Percentiles rank a stretch among this genome's conserved stretches.
These are phyloP conservation scores for Casuarina glauca DNA, from an alignment of 306 rosid species.

Conservation along the genomic window DNA sequence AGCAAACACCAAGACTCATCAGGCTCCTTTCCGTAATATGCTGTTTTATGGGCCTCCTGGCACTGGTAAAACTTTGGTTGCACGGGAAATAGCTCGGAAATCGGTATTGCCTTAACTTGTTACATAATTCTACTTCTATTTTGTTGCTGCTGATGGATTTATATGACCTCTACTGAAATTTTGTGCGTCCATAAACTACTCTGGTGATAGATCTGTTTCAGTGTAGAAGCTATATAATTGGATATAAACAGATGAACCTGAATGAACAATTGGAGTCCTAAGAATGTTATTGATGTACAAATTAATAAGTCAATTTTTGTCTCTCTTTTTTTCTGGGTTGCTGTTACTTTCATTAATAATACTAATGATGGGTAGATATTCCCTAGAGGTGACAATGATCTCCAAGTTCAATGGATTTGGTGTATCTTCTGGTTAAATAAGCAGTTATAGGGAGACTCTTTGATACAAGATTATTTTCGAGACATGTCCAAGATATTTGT, in stretches of 20 bases:
- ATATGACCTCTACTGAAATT: not conserved
- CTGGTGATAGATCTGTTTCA: not conserved
- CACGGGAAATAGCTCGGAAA: conserved; percentile 90
- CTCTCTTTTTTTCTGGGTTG: not conserved
- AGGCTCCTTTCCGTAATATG: conserved; percentile 98
- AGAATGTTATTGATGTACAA: not conserved
- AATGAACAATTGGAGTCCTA: not conserved
- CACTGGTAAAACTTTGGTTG: conserved; percentile 99
- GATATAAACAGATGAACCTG: not conserved
- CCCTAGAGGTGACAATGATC: not conserved
- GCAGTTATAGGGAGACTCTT: not conserved
- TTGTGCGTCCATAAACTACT: not conserved
- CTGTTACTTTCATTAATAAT: too few relatives aligned
- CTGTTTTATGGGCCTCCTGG: conserved; percentile 98
- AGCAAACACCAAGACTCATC: conserved; percentile 87
- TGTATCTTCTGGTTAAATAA: not conserved
- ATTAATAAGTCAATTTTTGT: not conserved
- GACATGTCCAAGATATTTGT: not conserved
- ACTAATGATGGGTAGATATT: not conserved
- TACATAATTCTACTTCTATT: conserved; percentile 12
- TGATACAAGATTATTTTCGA: not conserved
- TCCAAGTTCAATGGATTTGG: not conserved
- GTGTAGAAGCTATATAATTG: not conserved
- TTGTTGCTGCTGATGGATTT: not conserved
- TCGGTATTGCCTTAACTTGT: conserved; percentile 52